phyloP scores from a whole-genome alignment of 192 early-diverging fungal species.

The Backusella tarrabulga region DNA sequence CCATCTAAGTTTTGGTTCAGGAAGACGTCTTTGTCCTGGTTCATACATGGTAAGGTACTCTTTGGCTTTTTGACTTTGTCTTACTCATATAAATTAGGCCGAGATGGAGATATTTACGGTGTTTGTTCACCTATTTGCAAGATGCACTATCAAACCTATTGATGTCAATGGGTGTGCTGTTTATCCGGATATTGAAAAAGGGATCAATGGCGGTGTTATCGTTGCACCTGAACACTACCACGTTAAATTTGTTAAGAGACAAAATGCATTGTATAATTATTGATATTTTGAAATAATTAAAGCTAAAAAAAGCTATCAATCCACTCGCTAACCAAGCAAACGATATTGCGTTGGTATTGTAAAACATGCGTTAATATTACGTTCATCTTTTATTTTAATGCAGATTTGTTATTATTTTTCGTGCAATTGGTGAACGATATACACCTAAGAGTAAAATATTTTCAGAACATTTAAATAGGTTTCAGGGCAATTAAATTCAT shows the following conservation, averaged over 20 bases:
- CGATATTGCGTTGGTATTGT: too few species aligned
- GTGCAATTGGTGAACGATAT: too few species aligned
- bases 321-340: too few species aligned
- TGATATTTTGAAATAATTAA: too few species aligned
- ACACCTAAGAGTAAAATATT: too few species aligned
- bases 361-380: too few species aligned
- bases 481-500: too few species aligned
- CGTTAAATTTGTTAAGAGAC: not conserved
- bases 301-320: too few species aligned
- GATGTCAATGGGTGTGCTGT: not conserved
- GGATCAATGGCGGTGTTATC: not conserved
- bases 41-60: not conserved
- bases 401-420: too few species aligned
- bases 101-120: not conserved
- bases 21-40: not conserved
- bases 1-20: constrained; percentile 11
- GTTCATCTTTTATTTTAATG: too few species aligned
- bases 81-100: not conserved
- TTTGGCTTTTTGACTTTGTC: not conserved
- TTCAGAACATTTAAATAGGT: too few species aligned
- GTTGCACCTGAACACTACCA: not conserved
- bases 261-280: not conserved
- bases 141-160: not conserved
- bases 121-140: not conserved
- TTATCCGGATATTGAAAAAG: not conserved